Percentiles rank a stretch among this genome's conserved stretches.
Conservation (phyloP, 352 stramenopile species). For the Phytophthora ohioensis region DNA sequence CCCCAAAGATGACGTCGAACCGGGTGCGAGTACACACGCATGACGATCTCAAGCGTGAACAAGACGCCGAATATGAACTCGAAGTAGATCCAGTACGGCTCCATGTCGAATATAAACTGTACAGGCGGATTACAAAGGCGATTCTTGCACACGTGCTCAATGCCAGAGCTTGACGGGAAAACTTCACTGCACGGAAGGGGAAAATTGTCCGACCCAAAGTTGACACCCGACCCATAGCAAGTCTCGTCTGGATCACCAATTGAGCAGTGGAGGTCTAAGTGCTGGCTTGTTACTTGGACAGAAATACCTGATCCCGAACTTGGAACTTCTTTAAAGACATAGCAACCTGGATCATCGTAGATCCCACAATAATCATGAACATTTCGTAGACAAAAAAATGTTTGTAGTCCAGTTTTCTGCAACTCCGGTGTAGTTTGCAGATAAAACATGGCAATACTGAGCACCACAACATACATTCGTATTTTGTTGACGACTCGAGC, state of each 20-base stretch:
- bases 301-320: conserved; percentile 11
- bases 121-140: conserved; percentile 51
- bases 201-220: conserved; percentile 47
- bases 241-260: conserved; percentile 13
- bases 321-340: conserved; percentile 29
- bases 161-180: conserved; percentile 30
- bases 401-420: conserved; percentile 51
- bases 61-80: conserved; percentile 51
- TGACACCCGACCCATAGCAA: conserved; percentile 42
- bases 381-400: conserved; percentile 49
- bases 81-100: conserved; percentile 58
- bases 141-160: conserved; percentile 48
- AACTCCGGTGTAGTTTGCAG: conserved; percentile 62
- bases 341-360: conserved; percentile 48
- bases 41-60: conserved; percentile 51
- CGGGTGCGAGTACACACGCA: conserved; percentile 45
- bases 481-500: conserved; percentile 38
- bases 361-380: conserved; percentile 50
- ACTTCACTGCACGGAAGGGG: conserved; percentile 28
- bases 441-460: conserved; percentile 64
- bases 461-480: conserved; percentile 46
- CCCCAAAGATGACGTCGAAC: conserved; percentile 36
- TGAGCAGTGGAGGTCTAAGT: conserved; percentile 44
- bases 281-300: conserved; percentile 23
- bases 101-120: conserved; percentile 57